Percentiles rank a stretch among this genome's conserved stretches.
Evolutionary conservation across 148 eudicot species (phyloP).

Genomic region (Polygonum maritimum): DNA sequence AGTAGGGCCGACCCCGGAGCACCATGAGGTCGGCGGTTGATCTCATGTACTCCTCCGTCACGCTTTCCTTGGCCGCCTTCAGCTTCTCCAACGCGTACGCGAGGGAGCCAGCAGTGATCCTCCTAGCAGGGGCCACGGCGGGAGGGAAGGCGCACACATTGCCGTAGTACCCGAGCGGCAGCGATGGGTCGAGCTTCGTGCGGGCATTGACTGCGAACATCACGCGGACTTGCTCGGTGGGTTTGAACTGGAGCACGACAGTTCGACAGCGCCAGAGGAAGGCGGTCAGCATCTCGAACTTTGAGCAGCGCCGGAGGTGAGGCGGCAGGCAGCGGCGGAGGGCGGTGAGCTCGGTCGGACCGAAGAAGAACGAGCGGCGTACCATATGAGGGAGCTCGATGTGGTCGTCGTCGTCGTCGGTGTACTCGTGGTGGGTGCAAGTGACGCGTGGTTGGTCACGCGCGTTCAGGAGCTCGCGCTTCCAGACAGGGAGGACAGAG

Average conservation of each 20-base stretch:
- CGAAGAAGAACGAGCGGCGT: slow-evolving; percentile 5
- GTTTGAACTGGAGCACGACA: slow-evolving; percentile 23
- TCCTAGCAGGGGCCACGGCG: slow-evolving; percentile 25
- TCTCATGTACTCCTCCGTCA: slow-evolving; percentile 35
- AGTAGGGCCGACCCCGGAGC: slow-evolving; percentile 26
- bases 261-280: slow-evolving; percentile 37
- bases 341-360: not conserved
- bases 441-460: slow-evolving; percentile 22
- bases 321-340: not conserved
- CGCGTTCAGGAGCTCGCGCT: slow-evolving; percentile 21
- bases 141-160: slow-evolving; percentile 23
- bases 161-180: slow-evolving; percentile 41
- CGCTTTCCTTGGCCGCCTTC: slow-evolving; percentile 24
- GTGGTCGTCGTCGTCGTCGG: not conserved
- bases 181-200: slow-evolving; percentile 14
- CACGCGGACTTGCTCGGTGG: slow-evolving; percentile 23
- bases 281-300: slow-evolving; percentile 37
- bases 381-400: not conserved
- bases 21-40: slow-evolving; percentile 32
- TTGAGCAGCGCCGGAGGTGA: slow-evolving; percentile 9
- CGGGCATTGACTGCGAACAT: slow-evolving; percentile 18
- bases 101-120: slow-evolving; percentile 20
- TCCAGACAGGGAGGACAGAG: slow-evolving; percentile 26
- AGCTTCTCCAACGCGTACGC: slow-evolving; percentile 36
- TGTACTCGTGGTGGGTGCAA: slow-evolving; percentile 22